Evolutionary conservation across 78 protist species (phyloP).

Genomic region (Dictyostelium capitatum): DNA sequence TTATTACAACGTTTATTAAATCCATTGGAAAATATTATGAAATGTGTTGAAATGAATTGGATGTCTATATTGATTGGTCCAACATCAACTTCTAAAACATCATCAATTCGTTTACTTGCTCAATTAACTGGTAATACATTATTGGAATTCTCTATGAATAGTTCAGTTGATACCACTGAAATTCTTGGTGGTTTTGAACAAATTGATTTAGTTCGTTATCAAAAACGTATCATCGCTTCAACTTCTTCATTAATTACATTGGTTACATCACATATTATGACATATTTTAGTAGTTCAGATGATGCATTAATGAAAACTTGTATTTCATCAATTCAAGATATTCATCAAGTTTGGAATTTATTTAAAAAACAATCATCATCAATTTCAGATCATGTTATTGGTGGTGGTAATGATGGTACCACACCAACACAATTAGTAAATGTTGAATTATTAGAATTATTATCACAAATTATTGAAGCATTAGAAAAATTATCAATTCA

Average conservation of each 20-base stretch:
- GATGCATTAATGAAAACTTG: background rate
- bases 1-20: constrained; percentile 61
- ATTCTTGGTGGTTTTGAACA: constrained; percentile 96
- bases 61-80: constrained; percentile 93
- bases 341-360: constrained; percentile 58
- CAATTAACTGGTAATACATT: constrained; percentile 87
- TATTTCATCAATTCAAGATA: constrained; percentile 41
- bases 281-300: background rate
- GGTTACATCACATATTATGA: constrained; percentile 7
- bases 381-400: background rate
- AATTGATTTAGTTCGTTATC: constrained; percentile 84
- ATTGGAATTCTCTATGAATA: constrained; percentile 91
- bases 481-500: constrained; percentile 29
- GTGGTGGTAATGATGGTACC: too few species aligned
- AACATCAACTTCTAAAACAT: constrained; percentile 94
- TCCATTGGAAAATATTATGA: constrained; percentile 80
- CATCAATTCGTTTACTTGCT: constrained; percentile 90
- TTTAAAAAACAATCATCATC: constrained; percentile 11
- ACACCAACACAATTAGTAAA: background rate
- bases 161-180: constrained; percentile 92
- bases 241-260: background rate
- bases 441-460: constrained; percentile 31
- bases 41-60: constrained; percentile 86
- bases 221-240: constrained; percentile 18
- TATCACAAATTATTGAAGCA: constrained; percentile 38